phyloP scores from a whole-genome alignment of 2,329 filamentous ascomycete genomes.

The Venturia effusa region DNA sequence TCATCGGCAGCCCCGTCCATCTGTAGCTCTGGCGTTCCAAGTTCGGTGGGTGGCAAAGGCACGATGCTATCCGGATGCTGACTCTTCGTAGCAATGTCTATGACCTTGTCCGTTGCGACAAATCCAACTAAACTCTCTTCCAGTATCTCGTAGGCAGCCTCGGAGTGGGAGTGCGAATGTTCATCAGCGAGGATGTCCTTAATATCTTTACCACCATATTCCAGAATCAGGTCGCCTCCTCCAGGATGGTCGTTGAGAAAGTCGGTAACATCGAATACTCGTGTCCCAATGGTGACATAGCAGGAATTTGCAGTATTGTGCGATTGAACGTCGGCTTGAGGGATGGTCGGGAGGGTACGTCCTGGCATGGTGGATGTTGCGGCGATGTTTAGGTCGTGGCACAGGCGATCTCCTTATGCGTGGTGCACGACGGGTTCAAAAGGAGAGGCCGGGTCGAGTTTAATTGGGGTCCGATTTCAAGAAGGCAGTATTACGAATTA shows the following conservation, averaged over 20 bases:
- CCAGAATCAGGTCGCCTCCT: slow-evolving; percentile 75
- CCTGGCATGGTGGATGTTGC: slow-evolving; percentile 3
- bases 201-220: slow-evolving; percentile 84
- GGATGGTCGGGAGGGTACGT: slow-evolving; percentile 60
- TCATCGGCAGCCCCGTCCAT: slow-evolving; percentile 36
- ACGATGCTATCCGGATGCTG: slow-evolving; percentile 38
- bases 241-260: slow-evolving; percentile 89
- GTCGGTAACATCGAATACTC: slow-evolving; percentile 90
- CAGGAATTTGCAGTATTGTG: slow-evolving; percentile 76
- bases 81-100: slow-evolving; percentile 39
- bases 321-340: slow-evolving; percentile 65
- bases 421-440: background rate
- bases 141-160: slow-evolving; percentile 90
- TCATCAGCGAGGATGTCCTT: slow-evolving; percentile 72
- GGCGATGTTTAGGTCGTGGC: background rate
- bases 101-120: slow-evolving; percentile 49
- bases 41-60: slow-evolving; percentile 39
- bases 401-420: background rate
- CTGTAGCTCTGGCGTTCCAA: slow-evolving; percentile 38
- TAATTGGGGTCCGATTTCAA: background rate
- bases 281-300: slow-evolving; percentile 81
- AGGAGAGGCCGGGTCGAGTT: background rate
- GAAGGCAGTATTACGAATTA: background rate
- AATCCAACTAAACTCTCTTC: slow-evolving; percentile 82
- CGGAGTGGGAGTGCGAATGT: slow-evolving; percentile 74